phyloP scores from a whole-genome alignment of 106 monocot genomes.

The Alisma plantagoaquatica region DNA sequence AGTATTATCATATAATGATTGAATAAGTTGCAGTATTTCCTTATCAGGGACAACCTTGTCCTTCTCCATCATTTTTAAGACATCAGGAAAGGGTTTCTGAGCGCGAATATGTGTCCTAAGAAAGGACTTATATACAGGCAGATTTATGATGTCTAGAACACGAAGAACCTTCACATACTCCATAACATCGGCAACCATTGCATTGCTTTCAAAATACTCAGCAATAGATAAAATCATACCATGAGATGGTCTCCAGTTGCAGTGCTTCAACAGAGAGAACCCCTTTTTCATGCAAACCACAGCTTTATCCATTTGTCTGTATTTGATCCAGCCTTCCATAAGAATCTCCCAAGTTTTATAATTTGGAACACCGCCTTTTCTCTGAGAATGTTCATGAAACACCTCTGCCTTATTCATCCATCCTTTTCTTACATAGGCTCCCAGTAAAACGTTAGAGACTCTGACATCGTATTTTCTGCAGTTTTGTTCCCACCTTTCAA shows the following conservation, averaged over 20 bases:
- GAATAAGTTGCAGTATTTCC: constrained; percentile 3
- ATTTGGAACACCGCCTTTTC: constrained; percentile 55
- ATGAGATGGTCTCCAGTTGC: constrained; percentile 54
- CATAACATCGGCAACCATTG: constrained; percentile 19
- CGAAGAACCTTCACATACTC: constrained; percentile 36
- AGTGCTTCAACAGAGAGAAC: constrained; percentile 44
- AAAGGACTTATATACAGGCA: constrained; percentile 55
- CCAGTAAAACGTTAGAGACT: constrained; percentile 67
- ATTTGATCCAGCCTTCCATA: constrained; percentile 73
- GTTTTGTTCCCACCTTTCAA: constrained; percentile 52
- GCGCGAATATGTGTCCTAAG: constrained; percentile 34
- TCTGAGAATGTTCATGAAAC: constrained; percentile 35
- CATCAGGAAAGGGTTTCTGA: constrained; percentile 2
- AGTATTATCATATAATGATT: no score
- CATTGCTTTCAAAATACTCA: constrained; percentile 34
- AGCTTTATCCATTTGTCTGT: constrained; percentile 56
- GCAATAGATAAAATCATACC: constrained; percentile 38
- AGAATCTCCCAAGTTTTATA: constrained; percentile 91
- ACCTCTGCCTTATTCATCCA: constrained; percentile 63
- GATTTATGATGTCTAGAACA: constrained; percentile 27
- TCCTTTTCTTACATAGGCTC: constrained; percentile 66
- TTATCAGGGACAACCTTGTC: constrained; percentile 14
- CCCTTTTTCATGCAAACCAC: constrained; percentile 66
- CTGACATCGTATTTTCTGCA: constrained; percentile 63
- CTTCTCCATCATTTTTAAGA: constrained; percentile 5